Percentiles rank a stretch among this genome's conserved stretches.
Conservation (phyloP, 139 green algal species). For the Picochlorum sp. region DNA sequence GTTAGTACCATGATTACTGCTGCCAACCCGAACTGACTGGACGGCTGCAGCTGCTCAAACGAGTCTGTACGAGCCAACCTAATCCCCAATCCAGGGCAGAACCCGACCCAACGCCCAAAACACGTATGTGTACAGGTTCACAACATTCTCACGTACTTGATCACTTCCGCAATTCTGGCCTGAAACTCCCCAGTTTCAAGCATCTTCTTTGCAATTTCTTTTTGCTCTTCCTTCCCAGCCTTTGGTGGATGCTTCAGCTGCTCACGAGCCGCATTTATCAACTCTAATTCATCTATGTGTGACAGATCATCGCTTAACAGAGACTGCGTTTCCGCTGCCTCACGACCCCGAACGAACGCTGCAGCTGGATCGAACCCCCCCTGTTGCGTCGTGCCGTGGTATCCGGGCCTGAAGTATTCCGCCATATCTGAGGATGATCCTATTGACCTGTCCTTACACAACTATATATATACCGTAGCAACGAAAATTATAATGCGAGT, state of each 20-base stretch:
- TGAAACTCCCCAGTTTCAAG: not conserved
- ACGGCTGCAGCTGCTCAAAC: no score
- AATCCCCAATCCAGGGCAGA: no score
- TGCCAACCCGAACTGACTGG: no score
- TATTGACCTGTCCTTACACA: no score
- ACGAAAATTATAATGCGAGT: no score
- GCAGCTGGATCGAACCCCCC: not conserved
- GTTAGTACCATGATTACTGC: no score
- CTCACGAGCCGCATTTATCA: slow-evolving; percentile 1
- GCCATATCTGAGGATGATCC: no score
- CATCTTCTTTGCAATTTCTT: not conserved
- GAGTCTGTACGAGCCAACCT: no score
- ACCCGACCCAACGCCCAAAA: no score
- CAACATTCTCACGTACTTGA: not conserved
- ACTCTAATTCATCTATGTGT: not conserved
- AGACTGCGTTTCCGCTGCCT: not conserved
- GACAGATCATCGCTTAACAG: not conserved
- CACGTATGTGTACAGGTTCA: not conserved
- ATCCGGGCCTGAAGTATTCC: no score
- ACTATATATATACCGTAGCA: no score
- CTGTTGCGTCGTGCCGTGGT: not conserved
- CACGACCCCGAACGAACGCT: not conserved
- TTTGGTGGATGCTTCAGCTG: not conserved
- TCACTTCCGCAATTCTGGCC: not conserved
- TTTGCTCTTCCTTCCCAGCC: not conserved